Evolutionary conservation across 257 asterid species (phyloP), one percentile per base, ranked within the genome.

Genomic region (Avicennia marina): DNA sequence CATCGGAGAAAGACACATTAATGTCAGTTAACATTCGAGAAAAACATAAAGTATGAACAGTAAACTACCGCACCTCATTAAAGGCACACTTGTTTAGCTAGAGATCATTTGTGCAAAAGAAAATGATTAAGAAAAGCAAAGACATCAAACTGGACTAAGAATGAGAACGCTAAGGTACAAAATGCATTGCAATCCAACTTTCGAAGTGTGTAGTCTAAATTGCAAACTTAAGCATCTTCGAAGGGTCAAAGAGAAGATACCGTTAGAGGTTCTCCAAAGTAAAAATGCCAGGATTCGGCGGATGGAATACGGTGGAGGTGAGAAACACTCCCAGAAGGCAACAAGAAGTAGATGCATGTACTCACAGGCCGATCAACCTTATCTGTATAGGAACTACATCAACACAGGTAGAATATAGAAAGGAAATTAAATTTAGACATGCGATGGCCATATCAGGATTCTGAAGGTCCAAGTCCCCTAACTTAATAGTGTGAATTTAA

Each of bases 251-350:
- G 19, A 48, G 46, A 51, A 55, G 64, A 67, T 75, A 91, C 96
- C 78, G 86, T 79, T 16, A 88, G 27, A 46, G 96, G 87, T 38
- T 91, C 98, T 57, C 98, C 96, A 63, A 53, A 3, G 53, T 91
- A 91, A 77, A 91, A 91, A 65, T 88, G 95, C 98, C 98, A 91
- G 22, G 91, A 63, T 58, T 91, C 98, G 50, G 95, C 88, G 24
- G 86, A 81, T 3, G 98, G 98, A 48, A 91, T 88, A 49, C 95
- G 86, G 71, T 85, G 96, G 65, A 91, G 86, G 52, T 66, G 90
- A 64, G 98, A 91, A 41, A 77, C 65, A 47, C 79, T 74, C 44
- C 95, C 95, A 34, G 96, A 81, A 62, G 96, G 94, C 69, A 91
- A 27, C 80, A 91, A 65, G 87, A 91, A 91, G 89, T 91, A 91